Percentiles rank a stretch among this genome's conserved stretches.
Evolutionary conservation across 768 basidiomycete species (phyloP).

Genomic region (Russula earlei): DNA sequence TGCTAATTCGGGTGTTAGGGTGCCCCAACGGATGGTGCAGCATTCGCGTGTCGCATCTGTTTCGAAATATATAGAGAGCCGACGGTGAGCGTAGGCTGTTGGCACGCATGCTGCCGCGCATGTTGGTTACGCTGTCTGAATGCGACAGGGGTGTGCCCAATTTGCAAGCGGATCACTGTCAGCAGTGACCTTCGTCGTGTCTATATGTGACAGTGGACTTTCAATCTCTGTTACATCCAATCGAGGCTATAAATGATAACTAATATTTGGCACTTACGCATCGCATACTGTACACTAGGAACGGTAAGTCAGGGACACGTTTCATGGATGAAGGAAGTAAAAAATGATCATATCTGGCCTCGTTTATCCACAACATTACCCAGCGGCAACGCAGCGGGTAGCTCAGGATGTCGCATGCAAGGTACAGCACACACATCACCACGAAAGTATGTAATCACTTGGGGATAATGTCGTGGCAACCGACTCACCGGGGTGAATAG

Average conservation of each 20-base stretch:
- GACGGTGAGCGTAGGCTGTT: constrained; percentile 75
- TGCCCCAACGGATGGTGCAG: constrained; percentile 18
- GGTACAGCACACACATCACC: constrained; percentile 25
- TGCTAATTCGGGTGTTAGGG: neutral
- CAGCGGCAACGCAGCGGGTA: constrained; percentile 40
- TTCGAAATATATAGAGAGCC: constrained; percentile 70
- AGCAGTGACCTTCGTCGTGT: constrained; percentile 68
- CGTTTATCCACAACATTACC: constrained; percentile 49
- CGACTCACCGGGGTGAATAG: constrained; percentile 3
- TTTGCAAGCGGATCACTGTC: constrained; percentile 77
- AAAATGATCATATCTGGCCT: constrained; percentile 80
- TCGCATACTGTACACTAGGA: neutral
- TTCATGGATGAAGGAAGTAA: neutral
- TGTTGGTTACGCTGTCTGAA: constrained; percentile 83
- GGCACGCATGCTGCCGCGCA: constrained; percentile 77
- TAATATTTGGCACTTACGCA: neutral
- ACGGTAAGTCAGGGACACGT: neutral
- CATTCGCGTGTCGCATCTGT: constrained; percentile 62
- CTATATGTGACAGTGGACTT: constrained; percentile 40
- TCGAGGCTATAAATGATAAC: neutral
- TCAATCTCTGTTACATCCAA: neutral
- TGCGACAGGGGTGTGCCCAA: constrained; percentile 74
- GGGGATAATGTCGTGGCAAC: neutral
- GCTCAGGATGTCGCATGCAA: constrained; percentile 39
- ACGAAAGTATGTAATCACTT: constrained; percentile 19